These are phyloP conservation scores for Lepidium didymum DNA, from an alignment of 345 rosid genomes.

Conservation along the genomic window DNA sequence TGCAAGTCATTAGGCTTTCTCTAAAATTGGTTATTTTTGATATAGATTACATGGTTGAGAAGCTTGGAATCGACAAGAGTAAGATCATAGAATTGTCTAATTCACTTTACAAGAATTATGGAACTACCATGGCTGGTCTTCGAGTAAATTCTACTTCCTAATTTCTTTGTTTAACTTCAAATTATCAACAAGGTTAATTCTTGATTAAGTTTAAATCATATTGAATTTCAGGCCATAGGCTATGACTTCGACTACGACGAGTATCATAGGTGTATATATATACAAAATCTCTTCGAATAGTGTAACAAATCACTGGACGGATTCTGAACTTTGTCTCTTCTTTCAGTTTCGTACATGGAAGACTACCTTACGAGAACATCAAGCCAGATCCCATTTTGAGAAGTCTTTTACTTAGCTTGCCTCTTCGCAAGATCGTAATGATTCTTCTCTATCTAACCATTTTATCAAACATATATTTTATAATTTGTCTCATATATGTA, in stretches of 20 bases:
- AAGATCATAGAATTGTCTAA: constrained; percentile 46
- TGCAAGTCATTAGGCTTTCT: not conserved
- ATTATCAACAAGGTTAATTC: not conserved
- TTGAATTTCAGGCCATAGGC: constrained; percentile 36
- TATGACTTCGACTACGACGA: constrained; percentile 72
- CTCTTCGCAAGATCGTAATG: constrained; percentile 56
- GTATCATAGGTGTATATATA: constrained; percentile 50
- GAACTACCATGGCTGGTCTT: constrained; percentile 93
- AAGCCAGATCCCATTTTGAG: constrained; percentile 69
- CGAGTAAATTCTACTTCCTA: constrained; percentile 37
- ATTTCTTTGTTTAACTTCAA: not conserved
- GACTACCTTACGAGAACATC: constrained; percentile 63
- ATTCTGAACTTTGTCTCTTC: not conserved
- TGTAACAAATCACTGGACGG: not conserved
- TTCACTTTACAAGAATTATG: constrained; percentile 68
- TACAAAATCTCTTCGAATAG: not conserved
- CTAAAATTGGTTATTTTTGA: not conserved
- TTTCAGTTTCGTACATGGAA: constrained; percentile 64
- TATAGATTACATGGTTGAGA: constrained; percentile 65
- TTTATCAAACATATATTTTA: not conserved
- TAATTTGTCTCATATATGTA: not conserved
- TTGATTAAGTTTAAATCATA: not conserved
- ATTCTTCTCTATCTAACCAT: not conserved
- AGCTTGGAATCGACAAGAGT: constrained; percentile 52
- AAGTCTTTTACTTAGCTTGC: constrained; percentile 58